phyloP scores from a whole-genome alignment of 345 rosid species.

The Adansonia digitata region DNA sequence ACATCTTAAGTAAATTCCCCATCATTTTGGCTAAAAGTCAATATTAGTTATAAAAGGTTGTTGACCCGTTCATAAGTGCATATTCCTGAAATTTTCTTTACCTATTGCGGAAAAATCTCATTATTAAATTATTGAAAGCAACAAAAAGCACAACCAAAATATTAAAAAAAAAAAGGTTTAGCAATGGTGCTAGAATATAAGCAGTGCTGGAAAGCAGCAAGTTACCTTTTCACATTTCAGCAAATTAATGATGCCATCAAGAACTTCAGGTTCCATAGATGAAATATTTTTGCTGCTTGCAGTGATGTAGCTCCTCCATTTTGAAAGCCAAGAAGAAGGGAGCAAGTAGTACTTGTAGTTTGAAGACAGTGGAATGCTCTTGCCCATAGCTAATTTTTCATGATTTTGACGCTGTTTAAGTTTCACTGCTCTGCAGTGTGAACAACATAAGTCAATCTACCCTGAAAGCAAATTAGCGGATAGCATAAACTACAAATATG shows the following conservation, averaged over 20 bases:
- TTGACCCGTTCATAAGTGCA: not conserved
- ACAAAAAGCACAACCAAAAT: not conserved
- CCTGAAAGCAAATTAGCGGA: slow-evolving; percentile 1
- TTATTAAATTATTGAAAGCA: not conserved
- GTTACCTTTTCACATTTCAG: slow-evolving; percentile 82
- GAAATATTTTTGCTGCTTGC: slow-evolving; percentile 62
- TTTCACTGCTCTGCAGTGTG: slow-evolving; percentile 65
- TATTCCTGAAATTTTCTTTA: not conserved
- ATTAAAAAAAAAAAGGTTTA: not conserved
- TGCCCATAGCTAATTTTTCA: slow-evolving; percentile 75
- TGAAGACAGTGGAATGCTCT: slow-evolving; percentile 49
- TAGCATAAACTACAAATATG: slow-evolving; percentile 8
- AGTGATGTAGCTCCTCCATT: slow-evolving; percentile 78
- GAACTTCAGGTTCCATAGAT: slow-evolving; percentile 59
- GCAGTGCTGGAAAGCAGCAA: slow-evolving; percentile 14
- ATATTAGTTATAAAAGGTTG: not conserved
- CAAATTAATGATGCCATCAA: slow-evolving; percentile 49
- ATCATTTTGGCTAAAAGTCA: not conserved
- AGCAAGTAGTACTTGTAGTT: slow-evolving; percentile 62
- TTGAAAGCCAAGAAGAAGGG: slow-evolving; percentile 76
- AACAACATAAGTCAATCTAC: slow-evolving; percentile 27
- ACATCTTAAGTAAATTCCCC: not conserved
- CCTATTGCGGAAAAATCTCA: not conserved
- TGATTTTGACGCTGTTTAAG: slow-evolving; percentile 82
- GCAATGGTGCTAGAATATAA: slow-evolving; percentile 15